These are phyloP conservation scores for Umbilicaria muhlenbergii DNA, from an alignment of 495 filamentous ascomycete species.

Conservation along the genomic window DNA sequence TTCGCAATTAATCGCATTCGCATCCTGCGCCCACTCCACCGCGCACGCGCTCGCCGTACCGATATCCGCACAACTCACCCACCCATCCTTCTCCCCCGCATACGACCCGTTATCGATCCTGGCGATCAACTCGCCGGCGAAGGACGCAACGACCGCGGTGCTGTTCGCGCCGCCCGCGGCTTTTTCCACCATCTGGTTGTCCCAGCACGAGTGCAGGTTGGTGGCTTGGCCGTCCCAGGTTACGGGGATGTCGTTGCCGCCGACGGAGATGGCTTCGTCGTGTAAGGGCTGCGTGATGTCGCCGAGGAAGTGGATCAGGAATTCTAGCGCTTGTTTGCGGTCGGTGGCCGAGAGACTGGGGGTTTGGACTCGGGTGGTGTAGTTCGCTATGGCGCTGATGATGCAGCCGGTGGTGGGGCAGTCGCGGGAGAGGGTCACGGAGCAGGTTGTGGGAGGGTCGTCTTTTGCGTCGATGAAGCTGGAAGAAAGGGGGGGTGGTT, in stretches of 20 bases:
- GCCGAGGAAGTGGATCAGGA: conserved; percentile 45
- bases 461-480: conserved; percentile 50
- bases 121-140: conserved; percentile 19
- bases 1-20: conserved; percentile 39
- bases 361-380: conserved; percentile 23
- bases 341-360: conserved; percentile 12
- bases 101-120: conserved; percentile 29
- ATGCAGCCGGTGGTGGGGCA: conserved; percentile 42
- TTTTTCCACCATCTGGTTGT: conserved; percentile 45
- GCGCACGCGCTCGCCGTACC: conserved; percentile 19
- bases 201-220: conserved; percentile 51
- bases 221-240: conserved; percentile 33
- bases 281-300: conserved; percentile 52
- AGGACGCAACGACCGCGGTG: conserved; percentile 19
- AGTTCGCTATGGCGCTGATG: conserved; percentile 46
- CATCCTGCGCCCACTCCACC: conserved; percentile 38
- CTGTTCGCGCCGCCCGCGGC: conserved; percentile 28
- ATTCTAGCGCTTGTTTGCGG: conserved; percentile 25
- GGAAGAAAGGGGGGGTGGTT: not conserved
- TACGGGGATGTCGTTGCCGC: conserved; percentile 46
- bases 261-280: conserved; percentile 37
- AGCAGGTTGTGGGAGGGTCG: conserved; percentile 38
- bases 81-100: conserved; percentile 24
- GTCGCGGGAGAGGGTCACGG: conserved; percentile 39
- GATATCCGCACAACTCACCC: conserved; percentile 33